phyloP scores from a whole-genome alignment of 2,329 filamentous ascomycete species.

The Fusarium coffeatum region DNA sequence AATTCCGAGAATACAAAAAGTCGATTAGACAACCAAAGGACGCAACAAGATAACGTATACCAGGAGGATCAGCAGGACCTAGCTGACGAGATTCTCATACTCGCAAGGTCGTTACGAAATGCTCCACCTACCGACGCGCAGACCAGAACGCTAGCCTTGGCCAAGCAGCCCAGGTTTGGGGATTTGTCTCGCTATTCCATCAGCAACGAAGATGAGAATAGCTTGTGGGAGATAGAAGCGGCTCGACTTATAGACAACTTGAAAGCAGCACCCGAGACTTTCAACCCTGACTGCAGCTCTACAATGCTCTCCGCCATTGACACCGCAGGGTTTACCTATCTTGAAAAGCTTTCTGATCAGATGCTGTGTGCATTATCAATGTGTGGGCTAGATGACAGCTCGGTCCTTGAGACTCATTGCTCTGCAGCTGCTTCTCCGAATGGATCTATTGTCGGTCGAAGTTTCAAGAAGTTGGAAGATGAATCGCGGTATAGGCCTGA shows the following conservation, averaged over 20 bases:
- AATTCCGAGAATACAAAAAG: no score
- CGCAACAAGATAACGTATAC: no score
- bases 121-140: not conserved
- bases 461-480: not conserved
- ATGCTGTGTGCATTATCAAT: not conserved
- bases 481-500: no score
- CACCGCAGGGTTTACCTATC: not conserved
- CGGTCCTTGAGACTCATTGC: no score
- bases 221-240: not conserved
- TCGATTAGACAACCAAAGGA: no score
- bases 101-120: not conserved
- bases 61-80: no score
- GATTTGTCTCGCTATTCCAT: not conserved
- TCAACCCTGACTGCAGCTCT: not conserved
- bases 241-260: not conserved
- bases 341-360: not conserved
- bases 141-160: rapidly evolving
- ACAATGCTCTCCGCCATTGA: not conserved
- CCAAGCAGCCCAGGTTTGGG: not conserved
- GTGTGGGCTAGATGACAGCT: not conserved
- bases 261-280: not conserved
- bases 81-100: not conserved
- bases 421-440: not conserved
- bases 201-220: not conserved
- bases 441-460: not conserved